Base-by-base conservation (phyloP, 306 rosid species). In the Acacia melanoxylon region DNA sequence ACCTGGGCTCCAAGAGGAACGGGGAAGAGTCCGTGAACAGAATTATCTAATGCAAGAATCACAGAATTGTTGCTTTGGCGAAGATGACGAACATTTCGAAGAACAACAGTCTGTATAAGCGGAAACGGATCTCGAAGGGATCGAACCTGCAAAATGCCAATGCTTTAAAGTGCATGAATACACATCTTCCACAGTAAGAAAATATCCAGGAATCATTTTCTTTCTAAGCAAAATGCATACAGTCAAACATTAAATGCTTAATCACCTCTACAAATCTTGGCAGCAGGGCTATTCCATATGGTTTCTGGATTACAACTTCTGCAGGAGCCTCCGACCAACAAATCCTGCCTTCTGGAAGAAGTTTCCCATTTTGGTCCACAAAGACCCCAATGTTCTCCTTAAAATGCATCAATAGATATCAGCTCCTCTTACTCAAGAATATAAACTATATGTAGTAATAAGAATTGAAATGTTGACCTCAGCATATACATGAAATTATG, bases 1-100 rank as follows among this genome's bases (percentile, higher is more conserved):
- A 96, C 99, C 99, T 96, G 99, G 61, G 94, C 99, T 85, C 99
- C 98, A 83, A 96, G 89, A 85, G 99, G 97, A 86, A 94, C 97
- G 22, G 99, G 98, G 81, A 92, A 92, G 77, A 96, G 99, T 70
- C 97, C 98, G 68, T 86, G 90, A 69, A 93, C 91, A 85, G 97
- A 93, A 82, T 88, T 87, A 48, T 94, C 98, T 76, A 92, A 82
- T 76, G 92, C 94, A 90, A 94, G 92, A 81, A 89, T 67, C 44
- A 86, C 84, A 11, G 92, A 83, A 24, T 83, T 82, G 76, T 89
- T 92, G 89, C 91, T 89, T 77, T 86, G 92, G 74, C 86, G 80
- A 80, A 92, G 84, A 77, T 73, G 99, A 76, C 97, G 94, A 85
- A 85, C 98, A 72, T 91, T 93, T 72, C 95, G 89, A 81, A 93